Conservation (phyloP, 1,139 yeast species). For the Yamadazyma diddensiae region DNA sequence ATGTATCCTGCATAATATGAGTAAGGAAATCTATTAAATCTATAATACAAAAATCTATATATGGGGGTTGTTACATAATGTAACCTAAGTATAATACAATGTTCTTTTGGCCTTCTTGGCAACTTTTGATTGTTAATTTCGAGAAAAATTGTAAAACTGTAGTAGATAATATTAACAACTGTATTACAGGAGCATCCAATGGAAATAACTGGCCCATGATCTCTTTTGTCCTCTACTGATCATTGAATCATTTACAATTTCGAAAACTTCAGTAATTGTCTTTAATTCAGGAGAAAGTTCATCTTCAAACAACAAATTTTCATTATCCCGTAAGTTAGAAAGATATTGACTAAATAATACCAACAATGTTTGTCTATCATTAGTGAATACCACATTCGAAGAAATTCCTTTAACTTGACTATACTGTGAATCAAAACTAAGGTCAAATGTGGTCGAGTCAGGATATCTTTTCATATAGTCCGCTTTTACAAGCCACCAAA, state of each 20-base stretch:
- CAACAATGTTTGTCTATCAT: constrained; percentile 17
- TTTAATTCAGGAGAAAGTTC: constrained; percentile 1
- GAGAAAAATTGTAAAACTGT: no score
- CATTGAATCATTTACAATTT: constrained; percentile 22
- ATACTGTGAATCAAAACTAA: constrained; percentile 5
- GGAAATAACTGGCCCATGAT: constrained; percentile 13
- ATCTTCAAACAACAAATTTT: constrained; percentile 30
- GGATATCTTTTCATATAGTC: constrained; percentile 24
- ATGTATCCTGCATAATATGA: no score
- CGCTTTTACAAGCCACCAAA: constrained; percentile 33
- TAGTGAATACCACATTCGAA: constrained; percentile 19
- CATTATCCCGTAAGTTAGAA: constrained; percentile 51
- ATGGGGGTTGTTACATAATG: no score
- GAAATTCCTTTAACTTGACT: constrained; percentile 3
- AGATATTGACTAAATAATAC: constrained; percentile 12
- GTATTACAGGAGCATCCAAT: constrained; percentile 17
- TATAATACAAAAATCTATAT: neutral
- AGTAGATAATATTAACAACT: no score
- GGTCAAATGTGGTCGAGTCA: constrained; percentile 7
- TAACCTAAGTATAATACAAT: neutral
- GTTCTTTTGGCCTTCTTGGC: no score
- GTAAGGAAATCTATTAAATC: neutral
- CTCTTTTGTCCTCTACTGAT: constrained; percentile 20
- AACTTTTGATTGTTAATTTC: no score
- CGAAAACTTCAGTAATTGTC: constrained; percentile 15